These are phyloP conservation scores for Paraurostyla sp. DNA, from an alignment of 73 alveolate species.

Conservation along the genomic window DNA sequence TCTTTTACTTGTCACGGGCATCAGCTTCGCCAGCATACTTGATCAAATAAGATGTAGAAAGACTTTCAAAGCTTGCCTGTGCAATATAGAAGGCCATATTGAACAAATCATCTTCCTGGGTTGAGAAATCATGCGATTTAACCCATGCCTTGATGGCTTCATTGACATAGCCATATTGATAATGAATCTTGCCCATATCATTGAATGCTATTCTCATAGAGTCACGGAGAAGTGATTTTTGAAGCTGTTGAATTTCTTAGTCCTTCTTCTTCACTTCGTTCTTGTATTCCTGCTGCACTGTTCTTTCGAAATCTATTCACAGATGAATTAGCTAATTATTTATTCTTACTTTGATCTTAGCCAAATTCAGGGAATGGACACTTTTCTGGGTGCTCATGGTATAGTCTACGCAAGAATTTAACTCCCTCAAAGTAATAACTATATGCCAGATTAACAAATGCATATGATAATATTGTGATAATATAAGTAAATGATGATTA, in stretches of 20 bases:
- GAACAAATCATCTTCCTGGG: constrained; percentile 55
- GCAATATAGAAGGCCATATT: constrained; percentile 49
- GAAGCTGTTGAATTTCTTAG: constrained; percentile 56
- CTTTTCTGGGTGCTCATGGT: neutral
- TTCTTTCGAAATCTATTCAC: constrained; percentile 58
- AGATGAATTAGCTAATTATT: neutral
- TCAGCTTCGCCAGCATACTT: constrained; percentile 72
- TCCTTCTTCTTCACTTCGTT: constrained; percentile 69
- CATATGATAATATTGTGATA: neutral
- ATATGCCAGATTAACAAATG: neutral
- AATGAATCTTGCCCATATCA: constrained; percentile 67
- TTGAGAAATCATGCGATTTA: constrained; percentile 60
- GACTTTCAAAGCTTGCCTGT: constrained; percentile 43
- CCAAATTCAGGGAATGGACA: constrained; percentile 55
- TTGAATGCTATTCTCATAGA: constrained; percentile 59
- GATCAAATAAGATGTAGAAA: constrained; percentile 8
- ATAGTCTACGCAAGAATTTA: constrained; percentile 3
- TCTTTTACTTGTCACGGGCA: constrained; percentile 49
- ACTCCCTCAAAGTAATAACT: constrained; percentile 47
- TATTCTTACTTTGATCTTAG: neutral
- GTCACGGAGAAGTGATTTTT: constrained; percentile 42
- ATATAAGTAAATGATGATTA: neutral
- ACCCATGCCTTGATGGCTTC: constrained; percentile 65
- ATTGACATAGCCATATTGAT: constrained; percentile 45
- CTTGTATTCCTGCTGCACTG: constrained; percentile 20